Evolutionary conservation across 768 basidiomycete genomes (phyloP).

Genomic region (Hysterangium stoloniferum): DNA sequence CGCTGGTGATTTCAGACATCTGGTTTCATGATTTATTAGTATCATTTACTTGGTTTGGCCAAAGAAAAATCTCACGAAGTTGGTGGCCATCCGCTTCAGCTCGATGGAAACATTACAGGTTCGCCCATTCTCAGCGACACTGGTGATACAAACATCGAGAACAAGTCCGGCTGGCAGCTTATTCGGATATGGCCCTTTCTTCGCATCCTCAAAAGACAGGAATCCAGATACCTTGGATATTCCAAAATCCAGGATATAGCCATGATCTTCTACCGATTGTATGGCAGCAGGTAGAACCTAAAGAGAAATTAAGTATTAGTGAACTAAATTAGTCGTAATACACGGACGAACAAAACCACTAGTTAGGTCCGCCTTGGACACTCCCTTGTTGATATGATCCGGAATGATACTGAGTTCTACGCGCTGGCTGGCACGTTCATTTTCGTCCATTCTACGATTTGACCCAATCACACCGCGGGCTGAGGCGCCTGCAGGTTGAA

Average conservation of each 20-base stretch:
- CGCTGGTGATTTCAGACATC: slow-evolving; percentile 71
- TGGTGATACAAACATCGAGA: slow-evolving; percentile 56
- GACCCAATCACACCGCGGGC: slow-evolving; percentile 40
- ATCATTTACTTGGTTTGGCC: too few relatives aligned
- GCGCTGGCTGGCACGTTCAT: slow-evolving; percentile 58
- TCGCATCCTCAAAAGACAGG: slow-evolving; percentile 67
- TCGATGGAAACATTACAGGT: slow-evolving; percentile 65
- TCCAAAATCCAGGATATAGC: slow-evolving; percentile 85
- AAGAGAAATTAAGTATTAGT: slow-evolving; percentile 13
- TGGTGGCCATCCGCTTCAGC: slow-evolving; percentile 36
- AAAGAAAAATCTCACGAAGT: slow-evolving; percentile 39
- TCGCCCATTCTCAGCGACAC: slow-evolving; percentile 68
- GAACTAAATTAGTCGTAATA: slow-evolving; percentile 9
- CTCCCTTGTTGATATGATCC: slow-evolving; percentile 73
- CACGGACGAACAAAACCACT: slow-evolving; percentile 58
- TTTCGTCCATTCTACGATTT: slow-evolving; percentile 59
- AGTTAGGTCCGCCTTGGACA: slow-evolving; percentile 71
- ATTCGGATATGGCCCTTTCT: slow-evolving; percentile 27
- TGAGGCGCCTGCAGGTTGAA: slow-evolving; percentile 60
- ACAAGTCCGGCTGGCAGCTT: slow-evolving; percentile 57
- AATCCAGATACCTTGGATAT: slow-evolving; percentile 76
- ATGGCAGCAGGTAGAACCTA: slow-evolving; percentile 73
- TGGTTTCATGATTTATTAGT: slow-evolving; percentile 28
- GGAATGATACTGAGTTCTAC: slow-evolving; percentile 84
- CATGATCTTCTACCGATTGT: slow-evolving; percentile 88